phyloP scores from a whole-genome alignment of 2,329 filamentous ascomycete species.

The Fusarium cicatricum region DNA sequence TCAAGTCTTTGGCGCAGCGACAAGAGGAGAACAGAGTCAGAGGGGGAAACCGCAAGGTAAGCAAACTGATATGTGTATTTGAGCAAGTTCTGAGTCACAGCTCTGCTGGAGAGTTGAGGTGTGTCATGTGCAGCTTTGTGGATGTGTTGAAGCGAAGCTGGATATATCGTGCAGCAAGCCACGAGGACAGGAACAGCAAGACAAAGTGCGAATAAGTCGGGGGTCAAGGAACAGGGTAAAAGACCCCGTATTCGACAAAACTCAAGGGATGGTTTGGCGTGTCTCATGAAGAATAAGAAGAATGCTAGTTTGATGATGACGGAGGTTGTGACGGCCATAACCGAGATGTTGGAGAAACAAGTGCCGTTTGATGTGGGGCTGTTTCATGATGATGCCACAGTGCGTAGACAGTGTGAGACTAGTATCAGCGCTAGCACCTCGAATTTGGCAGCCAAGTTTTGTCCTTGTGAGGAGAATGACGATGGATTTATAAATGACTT shows the following conservation, averaged over 20 bases:
- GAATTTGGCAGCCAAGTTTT: conserved; percentile 20
- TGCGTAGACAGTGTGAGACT: conserved; percentile 31
- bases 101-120: no score
- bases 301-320: conserved; percentile 33
- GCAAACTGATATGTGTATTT: no score
- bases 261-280: conserved; percentile 14
- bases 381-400: conserved; percentile 26
- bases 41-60: no score
- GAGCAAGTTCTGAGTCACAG: no score
- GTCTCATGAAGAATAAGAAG: conserved; percentile 18
- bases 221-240: neutral
- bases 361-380: conserved; percentile 35
- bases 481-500: conserved; percentile 15
- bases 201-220: neutral
- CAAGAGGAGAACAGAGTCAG: no score
- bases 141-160: no score
- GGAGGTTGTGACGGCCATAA: conserved; percentile 21
- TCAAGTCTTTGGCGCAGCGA: neutral
- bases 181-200: neutral
- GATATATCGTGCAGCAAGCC: no score
- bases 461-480: neutral
- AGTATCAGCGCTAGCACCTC: conserved; percentile 17
- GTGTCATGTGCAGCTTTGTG: no score
- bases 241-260: neutral
- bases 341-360: conserved; percentile 40